Conservation (phyloP, 2,329 filamentous ascomycete genomes). For the Calonectria pseudoturangicola region DNA sequence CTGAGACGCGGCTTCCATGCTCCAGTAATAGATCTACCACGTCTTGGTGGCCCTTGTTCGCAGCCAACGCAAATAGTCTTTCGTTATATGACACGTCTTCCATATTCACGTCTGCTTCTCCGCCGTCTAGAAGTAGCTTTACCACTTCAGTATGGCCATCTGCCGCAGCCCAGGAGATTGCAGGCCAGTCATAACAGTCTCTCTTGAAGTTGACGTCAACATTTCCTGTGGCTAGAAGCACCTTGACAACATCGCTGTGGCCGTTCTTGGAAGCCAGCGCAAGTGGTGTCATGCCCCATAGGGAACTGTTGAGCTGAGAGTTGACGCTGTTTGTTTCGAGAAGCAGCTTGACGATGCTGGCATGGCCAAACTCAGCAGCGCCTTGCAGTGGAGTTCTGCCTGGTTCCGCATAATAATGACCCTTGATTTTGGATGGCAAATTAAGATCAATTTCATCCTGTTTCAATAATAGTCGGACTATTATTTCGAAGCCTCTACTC, state of each 20-base stretch:
- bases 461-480: not conserved
- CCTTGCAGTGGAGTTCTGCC: not conserved
- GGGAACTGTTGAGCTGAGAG: not conserved
- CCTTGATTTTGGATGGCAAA: not conserved
- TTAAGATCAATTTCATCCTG: not conserved
- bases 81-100: not conserved
- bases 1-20: not conserved
- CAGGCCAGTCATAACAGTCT: not conserved
- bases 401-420: not conserved
- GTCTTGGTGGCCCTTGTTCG: not conserved
- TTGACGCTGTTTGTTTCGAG: not conserved
- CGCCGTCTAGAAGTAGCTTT: not conserved
- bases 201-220: not conserved
- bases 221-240: not conserved
- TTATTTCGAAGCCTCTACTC: not conserved
- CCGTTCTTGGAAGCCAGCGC: not conserved
- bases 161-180: not conserved
- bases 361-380: not conserved
- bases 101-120: not conserved
- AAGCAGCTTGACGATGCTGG: not conserved
- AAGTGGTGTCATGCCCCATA: not conserved
- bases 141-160: not conserved
- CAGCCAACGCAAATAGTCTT: not conserved
- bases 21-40: not conserved
- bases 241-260: not conserved